These are phyloP conservation scores for Rosellinia necatrix DNA, from an alignment of 2,329 filamentous ascomycete genomes.

Conservation along the genomic window DNA sequence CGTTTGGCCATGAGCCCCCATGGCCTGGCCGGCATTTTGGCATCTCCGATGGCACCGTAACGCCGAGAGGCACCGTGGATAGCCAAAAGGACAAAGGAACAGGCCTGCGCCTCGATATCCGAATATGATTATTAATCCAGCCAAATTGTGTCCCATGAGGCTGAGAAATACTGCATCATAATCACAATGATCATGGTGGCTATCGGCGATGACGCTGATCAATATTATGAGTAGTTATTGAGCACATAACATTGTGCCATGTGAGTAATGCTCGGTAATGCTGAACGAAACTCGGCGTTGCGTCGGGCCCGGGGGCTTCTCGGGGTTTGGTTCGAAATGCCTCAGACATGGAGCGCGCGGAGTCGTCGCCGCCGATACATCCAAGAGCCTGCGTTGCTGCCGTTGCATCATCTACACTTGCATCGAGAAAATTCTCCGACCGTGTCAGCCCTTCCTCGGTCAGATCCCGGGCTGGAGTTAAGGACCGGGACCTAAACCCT, in stretches of 20 bases:
- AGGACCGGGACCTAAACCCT: conserved; percentile 14
- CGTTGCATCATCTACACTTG: too few relatives aligned
- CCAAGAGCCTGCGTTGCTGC: too few relatives aligned
- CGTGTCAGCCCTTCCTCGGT: too few relatives aligned
- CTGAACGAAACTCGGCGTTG: neutral
- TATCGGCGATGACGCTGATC: neutral
- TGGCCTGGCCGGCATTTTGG: neutral
- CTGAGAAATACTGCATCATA: conserved; percentile 9
- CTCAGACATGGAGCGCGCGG: neutral
- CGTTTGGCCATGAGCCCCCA: too few relatives aligned
- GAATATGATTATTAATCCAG: too few relatives aligned
- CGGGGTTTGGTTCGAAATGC: conserved; percentile 21
- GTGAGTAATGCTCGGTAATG: conserved; percentile 23
- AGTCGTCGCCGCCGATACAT: too few relatives aligned
- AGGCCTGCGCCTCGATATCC: too few relatives aligned
- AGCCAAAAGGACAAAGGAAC: too few relatives aligned
- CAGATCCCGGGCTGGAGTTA: conserved; percentile 25
- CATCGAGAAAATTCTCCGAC: too few relatives aligned
- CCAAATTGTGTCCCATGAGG: neutral
- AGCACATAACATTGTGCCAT: neutral
- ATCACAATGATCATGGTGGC: conserved; percentile 3
- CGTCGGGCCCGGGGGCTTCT: neutral
- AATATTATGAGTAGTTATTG: neutral
- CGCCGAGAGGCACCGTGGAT: too few relatives aligned
- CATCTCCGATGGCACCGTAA: neutral